Evolutionary conservation across 331 rosid species (phyloP).

Genomic region (Saraca asoca): DNA sequence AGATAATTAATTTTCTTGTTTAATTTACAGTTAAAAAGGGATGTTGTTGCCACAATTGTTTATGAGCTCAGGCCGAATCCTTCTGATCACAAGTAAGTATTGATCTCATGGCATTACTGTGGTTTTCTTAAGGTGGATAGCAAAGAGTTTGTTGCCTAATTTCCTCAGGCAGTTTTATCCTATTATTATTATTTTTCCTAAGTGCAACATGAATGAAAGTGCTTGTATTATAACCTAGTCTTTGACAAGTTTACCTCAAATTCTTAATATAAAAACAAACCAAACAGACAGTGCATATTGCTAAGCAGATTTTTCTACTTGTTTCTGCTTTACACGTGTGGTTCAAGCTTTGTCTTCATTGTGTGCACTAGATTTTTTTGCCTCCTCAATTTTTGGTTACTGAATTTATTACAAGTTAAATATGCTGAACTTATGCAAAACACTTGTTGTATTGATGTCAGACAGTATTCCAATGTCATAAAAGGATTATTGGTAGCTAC

Average conservation of each 20-base stretch:
- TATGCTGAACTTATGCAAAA: neutral
- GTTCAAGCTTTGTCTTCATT: neutral
- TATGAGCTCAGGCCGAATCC: constrained; percentile 95
- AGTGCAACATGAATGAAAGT: too few relatives aligned
- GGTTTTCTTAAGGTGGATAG: neutral
- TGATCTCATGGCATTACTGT: constrained; percentile 7
- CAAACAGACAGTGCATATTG: too few relatives aligned
- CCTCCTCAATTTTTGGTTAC: neutral
- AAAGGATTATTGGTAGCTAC: neutral
- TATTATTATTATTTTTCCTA: neutral
- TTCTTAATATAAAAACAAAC: too few relatives aligned
- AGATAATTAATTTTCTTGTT: constrained; percentile 22
- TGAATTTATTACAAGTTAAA: neutral
- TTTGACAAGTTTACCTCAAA: too few relatives aligned
- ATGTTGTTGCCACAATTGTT: constrained; percentile 83
- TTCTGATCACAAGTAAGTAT: constrained; percentile 93
- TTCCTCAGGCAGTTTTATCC: neutral
- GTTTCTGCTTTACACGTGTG: too few relatives aligned
- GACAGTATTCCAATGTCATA: neutral
- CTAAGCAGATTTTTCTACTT: too few relatives aligned
- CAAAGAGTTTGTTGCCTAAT: too few relatives aligned
- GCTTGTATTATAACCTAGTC: too few relatives aligned
- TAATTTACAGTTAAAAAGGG: constrained; percentile 76
- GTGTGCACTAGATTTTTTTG: neutral
- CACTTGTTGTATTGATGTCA: neutral